Percentiles rank a stretch among this genome's conserved stretches.
Evolutionary conservation across 2,329 filamentous ascomycete species (phyloP).

Genomic region (Leptoxyphium fumago): DNA sequence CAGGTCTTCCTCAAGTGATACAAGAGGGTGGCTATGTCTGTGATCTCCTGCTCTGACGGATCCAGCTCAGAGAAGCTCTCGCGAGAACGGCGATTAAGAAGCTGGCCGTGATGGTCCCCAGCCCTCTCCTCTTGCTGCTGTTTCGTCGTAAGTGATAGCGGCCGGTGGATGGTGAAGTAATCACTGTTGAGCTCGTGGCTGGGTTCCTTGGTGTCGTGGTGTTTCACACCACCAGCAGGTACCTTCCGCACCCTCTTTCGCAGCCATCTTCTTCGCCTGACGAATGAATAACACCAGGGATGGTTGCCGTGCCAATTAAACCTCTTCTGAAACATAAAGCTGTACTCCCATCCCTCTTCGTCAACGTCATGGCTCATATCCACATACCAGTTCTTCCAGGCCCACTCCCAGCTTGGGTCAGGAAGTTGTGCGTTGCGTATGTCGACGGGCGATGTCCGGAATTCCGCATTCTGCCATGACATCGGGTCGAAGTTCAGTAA

Average conservation of each 20-base stretch:
- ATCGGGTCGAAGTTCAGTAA: conserved; percentile 74
- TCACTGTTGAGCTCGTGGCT: conserved; percentile 55
- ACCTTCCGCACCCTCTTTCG: conserved; percentile 58
- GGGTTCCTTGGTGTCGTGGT: conserved; percentile 24
- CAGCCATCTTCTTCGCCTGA: conserved; percentile 79
- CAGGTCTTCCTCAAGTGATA: conserved; percentile 46
- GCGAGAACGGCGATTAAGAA: background rate
- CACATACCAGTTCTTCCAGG: conserved; percentile 55
- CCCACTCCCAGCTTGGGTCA: conserved; percentile 92
- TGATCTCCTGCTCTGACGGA: conserved; percentile 33
- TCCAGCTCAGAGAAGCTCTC: background rate
- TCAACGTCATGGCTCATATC: conserved; percentile 73
- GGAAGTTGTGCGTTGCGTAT: conserved; percentile 84
- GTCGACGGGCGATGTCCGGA: conserved; percentile 45
- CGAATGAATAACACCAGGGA: conserved; percentile 89
- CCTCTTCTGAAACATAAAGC: conserved; percentile 55
- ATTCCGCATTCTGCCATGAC: conserved; percentile 59
- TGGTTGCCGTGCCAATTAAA: conserved; percentile 67
- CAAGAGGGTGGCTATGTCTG: conserved; percentile 55
- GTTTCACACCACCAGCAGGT: conserved; percentile 8
- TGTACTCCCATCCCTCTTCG: conserved; percentile 92
- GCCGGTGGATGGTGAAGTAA: conserved; percentile 58
- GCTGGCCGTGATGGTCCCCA: background rate
- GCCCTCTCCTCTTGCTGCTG: background rate
- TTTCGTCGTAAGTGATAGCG: background rate